These are phyloP conservation scores for Hyphodiscus hymeniophilus DNA, from an alignment of 495 filamentous ascomycete species.

Conservation along the genomic window DNA sequence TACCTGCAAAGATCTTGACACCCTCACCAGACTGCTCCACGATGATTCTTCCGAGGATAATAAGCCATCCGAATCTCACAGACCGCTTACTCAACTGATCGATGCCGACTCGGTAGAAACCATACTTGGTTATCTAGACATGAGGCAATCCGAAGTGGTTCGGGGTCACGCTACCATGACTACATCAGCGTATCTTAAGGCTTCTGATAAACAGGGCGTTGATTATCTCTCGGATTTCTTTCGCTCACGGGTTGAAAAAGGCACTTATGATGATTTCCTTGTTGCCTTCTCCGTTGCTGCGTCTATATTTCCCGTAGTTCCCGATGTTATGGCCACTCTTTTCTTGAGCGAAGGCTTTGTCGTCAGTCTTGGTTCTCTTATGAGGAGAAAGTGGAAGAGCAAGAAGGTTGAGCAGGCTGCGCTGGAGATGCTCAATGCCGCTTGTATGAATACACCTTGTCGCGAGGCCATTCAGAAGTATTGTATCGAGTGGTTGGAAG, in stretches of 20 bases:
- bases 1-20: constrained; percentile 36
- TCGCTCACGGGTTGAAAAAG: constrained; percentile 33
- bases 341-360: constrained; percentile 85
- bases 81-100: constrained; percentile 53
- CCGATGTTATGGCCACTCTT: constrained; percentile 57
- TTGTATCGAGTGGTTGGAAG: constrained; percentile 75
- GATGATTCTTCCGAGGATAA: constrained; percentile 30
- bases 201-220: constrained; percentile 57
- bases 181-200: constrained; percentile 71
- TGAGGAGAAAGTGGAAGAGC: constrained; percentile 66
- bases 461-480: constrained; percentile 72
- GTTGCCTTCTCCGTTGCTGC: constrained; percentile 84
- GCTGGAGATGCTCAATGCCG: constrained; percentile 82
- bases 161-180: constrained; percentile 69
- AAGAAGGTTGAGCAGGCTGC: constrained; percentile 71
- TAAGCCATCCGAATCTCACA: constrained; percentile 23
- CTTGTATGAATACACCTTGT: constrained; percentile 73
- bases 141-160: constrained; percentile 57
- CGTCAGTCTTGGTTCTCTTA: constrained; percentile 54
- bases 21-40: constrained; percentile 41
- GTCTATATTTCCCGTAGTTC: constrained; percentile 76
- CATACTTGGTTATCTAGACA: constrained; percentile 68
- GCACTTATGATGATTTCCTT: constrained; percentile 51
- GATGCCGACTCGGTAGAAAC: constrained; percentile 75
- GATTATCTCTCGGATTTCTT: constrained; percentile 62